Evolutionary conservation across 148 eudicot genomes (phyloP).

Genomic region (Cornus kousa): DNA sequence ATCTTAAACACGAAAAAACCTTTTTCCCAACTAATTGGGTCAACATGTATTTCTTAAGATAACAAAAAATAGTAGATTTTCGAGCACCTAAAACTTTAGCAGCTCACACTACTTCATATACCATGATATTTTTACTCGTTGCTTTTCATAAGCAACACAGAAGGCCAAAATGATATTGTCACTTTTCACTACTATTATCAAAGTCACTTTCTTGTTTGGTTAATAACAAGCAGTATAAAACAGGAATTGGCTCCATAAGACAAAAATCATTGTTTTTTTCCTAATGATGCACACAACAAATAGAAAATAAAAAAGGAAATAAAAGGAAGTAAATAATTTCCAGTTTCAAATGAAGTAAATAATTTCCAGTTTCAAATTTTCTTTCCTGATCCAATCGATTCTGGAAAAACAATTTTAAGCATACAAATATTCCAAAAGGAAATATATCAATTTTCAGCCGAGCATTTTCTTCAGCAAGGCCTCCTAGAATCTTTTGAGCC

Average conservation of each 20-base stretch:
- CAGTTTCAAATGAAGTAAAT: too few species aligned
- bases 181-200: background rate
- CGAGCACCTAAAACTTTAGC: background rate
- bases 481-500: too few species aligned
- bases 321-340: too few species aligned
- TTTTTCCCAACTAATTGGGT: background rate
- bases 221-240: background rate
- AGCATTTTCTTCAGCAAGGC: background rate
- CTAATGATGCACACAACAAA: background rate
- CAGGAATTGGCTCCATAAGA: background rate
- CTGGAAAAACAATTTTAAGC: background rate
- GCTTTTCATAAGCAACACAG: background rate
- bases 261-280: background rate
- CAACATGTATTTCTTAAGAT: background rate
- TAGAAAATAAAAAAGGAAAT: too few species aligned
- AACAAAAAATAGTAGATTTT: background rate
- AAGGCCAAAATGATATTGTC: background rate
- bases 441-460: background rate
- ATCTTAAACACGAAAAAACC: background rate
- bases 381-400: background rate
- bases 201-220: background rate
- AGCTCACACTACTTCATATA: background rate
- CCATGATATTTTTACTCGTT: background rate
- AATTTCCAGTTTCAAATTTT: too few species aligned
- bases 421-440: background rate